Conservation (phyloP, 495 filamentous ascomycete genomes). For the Aspergillus ostianus region DNA sequence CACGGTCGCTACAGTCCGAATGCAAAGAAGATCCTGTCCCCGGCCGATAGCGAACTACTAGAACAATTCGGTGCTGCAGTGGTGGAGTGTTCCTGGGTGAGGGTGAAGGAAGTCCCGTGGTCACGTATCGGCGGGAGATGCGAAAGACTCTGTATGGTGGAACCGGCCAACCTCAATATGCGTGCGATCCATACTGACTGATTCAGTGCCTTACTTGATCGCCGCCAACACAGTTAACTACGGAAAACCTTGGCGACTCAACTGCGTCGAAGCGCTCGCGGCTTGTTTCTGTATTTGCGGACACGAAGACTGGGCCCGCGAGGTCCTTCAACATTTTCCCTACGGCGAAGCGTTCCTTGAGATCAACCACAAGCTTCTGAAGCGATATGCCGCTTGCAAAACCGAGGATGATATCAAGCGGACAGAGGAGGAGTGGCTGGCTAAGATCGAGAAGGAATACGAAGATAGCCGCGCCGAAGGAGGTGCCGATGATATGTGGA, state of each 20-base stretch:
- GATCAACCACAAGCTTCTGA: slow-evolving; percentile 80
- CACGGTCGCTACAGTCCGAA: slow-evolving; percentile 61
- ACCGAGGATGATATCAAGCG: slow-evolving; percentile 86
- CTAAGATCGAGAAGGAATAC: slow-evolving; percentile 86
- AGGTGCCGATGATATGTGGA: slow-evolving; percentile 70
- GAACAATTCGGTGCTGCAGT: slow-evolving; percentile 91
- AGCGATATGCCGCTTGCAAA: slow-evolving; percentile 78
- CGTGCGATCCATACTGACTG: not conserved
- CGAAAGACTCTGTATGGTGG: slow-evolving; percentile 66
- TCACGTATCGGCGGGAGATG: slow-evolving; percentile 89
- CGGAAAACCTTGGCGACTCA: slow-evolving; percentile 88
- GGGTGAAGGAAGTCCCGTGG: slow-evolving; percentile 89
- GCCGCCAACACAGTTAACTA: slow-evolving; percentile 98
- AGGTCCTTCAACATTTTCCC: slow-evolving; percentile 77
- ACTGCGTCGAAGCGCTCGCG: slow-evolving; percentile 93
- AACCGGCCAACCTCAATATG: not conserved
- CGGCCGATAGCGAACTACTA: slow-evolving; percentile 74
- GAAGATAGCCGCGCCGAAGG: slow-evolving; percentile 67
- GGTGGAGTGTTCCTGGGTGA: slow-evolving; percentile 95
- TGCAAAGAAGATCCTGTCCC: slow-evolving; percentile 78
- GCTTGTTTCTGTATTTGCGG: slow-evolving; percentile 92
- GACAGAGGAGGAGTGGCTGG: slow-evolving; percentile 82
- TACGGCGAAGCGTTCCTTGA: slow-evolving; percentile 85
- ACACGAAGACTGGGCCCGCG: slow-evolving; percentile 82
- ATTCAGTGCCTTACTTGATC: slow-evolving; percentile 80